Evolutionary conservation across 108 stramenopile species (phyloP), one percentile per base, ranked within the genome.

Genomic region (Pseudonitzschia delicatissima): DNA sequence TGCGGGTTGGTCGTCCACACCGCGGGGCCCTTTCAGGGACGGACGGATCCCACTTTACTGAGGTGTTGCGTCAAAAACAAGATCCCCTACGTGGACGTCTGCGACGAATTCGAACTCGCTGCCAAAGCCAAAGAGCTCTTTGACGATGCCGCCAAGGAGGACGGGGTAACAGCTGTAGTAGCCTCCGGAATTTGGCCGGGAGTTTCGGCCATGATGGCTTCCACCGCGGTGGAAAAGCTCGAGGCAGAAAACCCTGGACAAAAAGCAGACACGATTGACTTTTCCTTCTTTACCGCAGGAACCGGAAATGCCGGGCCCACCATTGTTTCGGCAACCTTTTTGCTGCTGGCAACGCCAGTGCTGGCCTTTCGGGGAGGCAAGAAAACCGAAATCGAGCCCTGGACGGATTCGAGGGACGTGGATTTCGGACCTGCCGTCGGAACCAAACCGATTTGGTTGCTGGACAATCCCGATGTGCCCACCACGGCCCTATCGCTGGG

Each of bases 21-120:
- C 2, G 93, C 88, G 1, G 93, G 93, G 8, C 93, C 93, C 8
- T 94, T 94, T 71, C 93, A 94, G 62, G 85, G 86, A 9, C 74
- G 84, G 21, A 74, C 65, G 0, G 64, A 65, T 25, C 71, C 74
- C 33, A 75, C 71, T 13, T 68, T 94, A 2, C 57, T 91, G 3
- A 66, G 73, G 26, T 67, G 79, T 7, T 80, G 85, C 57, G 60
- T 87, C n/a, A 49, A 58, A 18, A 13, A 66, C 5, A 45, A 57
- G 0, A 73, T 90, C 52, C 82, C 83, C 13, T 94, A 94, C 64
- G 79, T 87, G 2, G 93, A 94, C 69, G 93, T 94, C 18, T 94
- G 93, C 62, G 93, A 94, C 58, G 93, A 94, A 44, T 86, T 83
- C 58, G 81, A 82, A 31, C 78, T 88, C 17, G 84, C 85, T 8